Conservation (phyloP, 2,329 filamentous ascomycete species). For the Zasmidium citrigriseum region DNA sequence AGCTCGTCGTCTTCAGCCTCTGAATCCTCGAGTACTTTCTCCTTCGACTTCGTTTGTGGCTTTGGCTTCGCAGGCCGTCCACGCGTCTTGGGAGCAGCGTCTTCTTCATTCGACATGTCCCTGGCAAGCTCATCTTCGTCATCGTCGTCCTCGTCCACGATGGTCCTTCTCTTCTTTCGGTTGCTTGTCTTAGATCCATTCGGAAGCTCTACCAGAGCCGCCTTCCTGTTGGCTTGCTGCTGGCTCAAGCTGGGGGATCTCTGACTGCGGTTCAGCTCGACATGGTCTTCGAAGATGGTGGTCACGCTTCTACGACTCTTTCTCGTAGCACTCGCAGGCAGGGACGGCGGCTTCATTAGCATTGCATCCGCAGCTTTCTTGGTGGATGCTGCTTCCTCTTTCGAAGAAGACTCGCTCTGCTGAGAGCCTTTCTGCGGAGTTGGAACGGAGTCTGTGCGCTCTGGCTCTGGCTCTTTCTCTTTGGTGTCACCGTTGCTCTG, state of each 20-base stretch:
- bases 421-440: neutral
- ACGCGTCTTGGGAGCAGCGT: conserved; percentile 13
- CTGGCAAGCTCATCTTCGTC: conserved; percentile 27
- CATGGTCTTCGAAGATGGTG: conserved; percentile 39
- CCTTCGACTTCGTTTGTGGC: conserved; percentile 1
- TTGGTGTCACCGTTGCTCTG: neutral
- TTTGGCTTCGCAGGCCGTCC: conserved; percentile 15
- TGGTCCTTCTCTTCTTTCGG: conserved; percentile 13
- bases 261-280: conserved; percentile 23
- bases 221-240: conserved; percentile 34
- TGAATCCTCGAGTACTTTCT: conserved; percentile 11
- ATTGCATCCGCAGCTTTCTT: neutral
- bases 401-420: neutral
- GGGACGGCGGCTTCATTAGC: conserved; percentile 21
- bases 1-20: conserved; percentile 15
- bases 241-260: conserved; percentile 33
- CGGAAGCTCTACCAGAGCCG: conserved; percentile 19
- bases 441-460: neutral
- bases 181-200: conserved; percentile 15
- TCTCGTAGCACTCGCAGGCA: conserved; percentile 17
- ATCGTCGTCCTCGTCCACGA: conserved; percentile 24
- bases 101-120: conserved; percentile 11
- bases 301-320: conserved; percentile 32
- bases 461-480: neutral
- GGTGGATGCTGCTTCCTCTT: neutral